Percentiles rank a stretch among this genome's conserved stretches.
Evolutionary conservation across 2,329 filamentous ascomycete genomes (phyloP).

Genomic region (Sporothrix luriei): DNA sequence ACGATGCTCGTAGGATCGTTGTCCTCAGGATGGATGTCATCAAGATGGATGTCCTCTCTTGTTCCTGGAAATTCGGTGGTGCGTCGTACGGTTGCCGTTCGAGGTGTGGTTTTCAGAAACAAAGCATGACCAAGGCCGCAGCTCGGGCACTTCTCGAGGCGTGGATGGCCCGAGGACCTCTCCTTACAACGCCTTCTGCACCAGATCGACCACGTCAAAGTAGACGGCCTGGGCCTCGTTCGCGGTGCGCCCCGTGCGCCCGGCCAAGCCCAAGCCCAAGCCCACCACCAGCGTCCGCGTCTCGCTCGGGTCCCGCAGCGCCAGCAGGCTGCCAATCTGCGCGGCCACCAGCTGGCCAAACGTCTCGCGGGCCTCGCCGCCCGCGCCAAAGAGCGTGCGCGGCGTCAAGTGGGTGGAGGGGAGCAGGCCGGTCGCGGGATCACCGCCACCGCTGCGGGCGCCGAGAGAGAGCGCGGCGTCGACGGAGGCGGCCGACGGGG

Average conservation of each 20-base stretch:
- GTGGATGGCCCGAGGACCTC: too few species aligned
- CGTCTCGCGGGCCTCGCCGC: constrained; percentile 75
- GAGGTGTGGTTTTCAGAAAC: not conserved
- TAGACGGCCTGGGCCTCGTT: constrained; percentile 51
- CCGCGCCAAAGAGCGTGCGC: constrained; percentile 82
- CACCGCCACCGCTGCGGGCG: constrained; percentile 42
- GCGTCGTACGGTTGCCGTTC: not conserved
- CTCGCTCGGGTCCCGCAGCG: constrained; percentile 68
- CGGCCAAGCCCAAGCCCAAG: constrained; percentile 59
- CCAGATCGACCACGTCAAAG: constrained; percentile 66
- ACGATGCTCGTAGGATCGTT: too few species aligned
- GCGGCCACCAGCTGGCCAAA: constrained; percentile 86
- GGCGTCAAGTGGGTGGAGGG: constrained; percentile 83
- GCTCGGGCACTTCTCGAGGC: not conserved
- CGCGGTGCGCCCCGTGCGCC: constrained; percentile 44
- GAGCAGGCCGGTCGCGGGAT: constrained; percentile 49
- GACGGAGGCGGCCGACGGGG: constrained; percentile 63
- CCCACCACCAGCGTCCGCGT: constrained; percentile 64
- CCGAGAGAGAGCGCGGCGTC: constrained; percentile 60
- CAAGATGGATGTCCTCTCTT: too few species aligned
- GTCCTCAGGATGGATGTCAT: too few species aligned
- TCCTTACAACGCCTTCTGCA: constrained; percentile 55
- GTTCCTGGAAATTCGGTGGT: not conserved
- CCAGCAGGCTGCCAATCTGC: constrained; percentile 81
- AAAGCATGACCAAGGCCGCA: not conserved